Conservation (phyloP, 768 basidiomycete species). For the Phylloporus rhodoxanthus region DNA sequence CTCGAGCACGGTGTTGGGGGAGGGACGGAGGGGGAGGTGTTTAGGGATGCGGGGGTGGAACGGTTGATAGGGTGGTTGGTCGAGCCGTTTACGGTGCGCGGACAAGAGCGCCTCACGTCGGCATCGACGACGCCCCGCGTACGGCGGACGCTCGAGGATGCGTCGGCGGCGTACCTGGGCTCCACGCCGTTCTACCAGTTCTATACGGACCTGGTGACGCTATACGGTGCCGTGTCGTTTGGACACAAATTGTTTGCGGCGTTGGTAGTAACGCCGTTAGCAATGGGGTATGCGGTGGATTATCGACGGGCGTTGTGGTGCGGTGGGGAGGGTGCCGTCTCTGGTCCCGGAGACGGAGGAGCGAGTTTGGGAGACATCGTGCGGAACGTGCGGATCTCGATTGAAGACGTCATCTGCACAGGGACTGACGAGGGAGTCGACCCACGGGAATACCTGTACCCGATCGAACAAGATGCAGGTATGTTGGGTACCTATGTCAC, state of each 20-base stretch:
- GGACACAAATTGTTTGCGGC: constrained; percentile 68
- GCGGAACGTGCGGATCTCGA: constrained; percentile 48
- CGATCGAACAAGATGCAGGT: constrained; percentile 57
- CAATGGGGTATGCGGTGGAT: constrained; percentile 73
- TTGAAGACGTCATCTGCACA: constrained; percentile 43
- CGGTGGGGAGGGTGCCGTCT: constrained; percentile 57
- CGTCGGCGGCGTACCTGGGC: constrained; percentile 56
- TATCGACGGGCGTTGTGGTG: constrained; percentile 82
- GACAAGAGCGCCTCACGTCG: background rate
- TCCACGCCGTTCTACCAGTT: constrained; percentile 82
- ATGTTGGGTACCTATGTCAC: constrained; percentile 60
- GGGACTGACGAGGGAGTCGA: constrained; percentile 18
- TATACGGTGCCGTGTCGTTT: constrained; percentile 93
- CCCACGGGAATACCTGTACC: constrained; percentile 62
- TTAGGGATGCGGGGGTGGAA: constrained; percentile 64
- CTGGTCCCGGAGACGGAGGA: background rate
- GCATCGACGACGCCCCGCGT: background rate
- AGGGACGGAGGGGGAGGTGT: constrained; percentile 53
- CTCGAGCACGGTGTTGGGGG: constrained; percentile 67
- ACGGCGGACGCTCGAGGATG: constrained; percentile 43
- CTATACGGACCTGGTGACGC: constrained; percentile 82
- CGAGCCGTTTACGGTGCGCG: constrained; percentile 41
- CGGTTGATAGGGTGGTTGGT: constrained; percentile 57
- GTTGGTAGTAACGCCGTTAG: constrained; percentile 69
- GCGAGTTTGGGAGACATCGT: constrained; percentile 26